Evolutionary conservation across 306 rosid genomes (phyloP).

Genomic region (Rosa rugosa): DNA sequence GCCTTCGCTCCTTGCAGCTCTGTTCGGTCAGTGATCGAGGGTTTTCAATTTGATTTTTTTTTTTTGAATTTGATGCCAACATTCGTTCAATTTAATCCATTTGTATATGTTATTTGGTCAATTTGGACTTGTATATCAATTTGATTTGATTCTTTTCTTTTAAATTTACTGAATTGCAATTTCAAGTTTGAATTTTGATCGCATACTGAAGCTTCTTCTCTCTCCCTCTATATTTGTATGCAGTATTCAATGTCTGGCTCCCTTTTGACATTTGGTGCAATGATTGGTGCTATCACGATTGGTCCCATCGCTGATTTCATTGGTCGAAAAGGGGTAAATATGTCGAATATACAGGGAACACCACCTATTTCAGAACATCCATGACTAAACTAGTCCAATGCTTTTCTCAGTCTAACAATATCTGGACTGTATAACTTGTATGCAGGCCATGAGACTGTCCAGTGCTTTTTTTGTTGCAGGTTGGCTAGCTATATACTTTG

Average conservation of each 20-base stretch:
- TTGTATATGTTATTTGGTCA: no score
- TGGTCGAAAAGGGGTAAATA: slow-evolving; percentile 78
- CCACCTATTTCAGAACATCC: not conserved
- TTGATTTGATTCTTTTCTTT: no score
- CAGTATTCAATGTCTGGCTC: slow-evolving; percentile 59
- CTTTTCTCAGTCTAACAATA: not conserved
- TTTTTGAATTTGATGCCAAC: no score
- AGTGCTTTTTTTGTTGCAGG: slow-evolving; percentile 3
- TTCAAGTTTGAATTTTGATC: no score
- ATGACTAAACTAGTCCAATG: not conserved
- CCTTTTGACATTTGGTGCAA: slow-evolving; percentile 87
- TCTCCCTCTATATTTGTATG: slow-evolving; percentile 1
- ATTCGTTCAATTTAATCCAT: no score
- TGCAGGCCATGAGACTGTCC: slow-evolving; percentile 45
- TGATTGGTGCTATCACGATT: slow-evolving; percentile 88
- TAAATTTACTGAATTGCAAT: no score
- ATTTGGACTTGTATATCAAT: no score
- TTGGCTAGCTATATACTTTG: slow-evolving; percentile 35
- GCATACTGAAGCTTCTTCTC: slow-evolving; percentile 5
- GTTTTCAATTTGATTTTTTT: no score
- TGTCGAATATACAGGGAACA: not conserved
- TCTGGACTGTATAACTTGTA: not conserved
- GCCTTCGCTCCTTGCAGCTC: no score
- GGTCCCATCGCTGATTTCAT: slow-evolving; percentile 72
- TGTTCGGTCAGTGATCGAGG: no score